Evolutionary conservation across 164 flowering plant genomes (phyloP), one percentile per base, ranked within the genome.

Genomic region (Stephania yunnanensis): DNA sequence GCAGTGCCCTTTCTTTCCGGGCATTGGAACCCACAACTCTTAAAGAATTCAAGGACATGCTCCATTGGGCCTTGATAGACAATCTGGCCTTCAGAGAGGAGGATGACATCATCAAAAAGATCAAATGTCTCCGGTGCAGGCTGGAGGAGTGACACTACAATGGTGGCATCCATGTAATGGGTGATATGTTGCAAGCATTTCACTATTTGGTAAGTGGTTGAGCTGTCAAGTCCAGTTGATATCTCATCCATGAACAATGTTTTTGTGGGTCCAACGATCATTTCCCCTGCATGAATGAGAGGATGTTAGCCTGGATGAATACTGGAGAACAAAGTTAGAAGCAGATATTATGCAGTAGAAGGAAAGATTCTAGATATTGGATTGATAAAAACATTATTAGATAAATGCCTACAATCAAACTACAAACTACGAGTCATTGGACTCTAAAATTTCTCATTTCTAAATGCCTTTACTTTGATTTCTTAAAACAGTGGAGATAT

Each of bases 221-320:
- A 94, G 80, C 94, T 92, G 80, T 94, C 97, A 5, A 94, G 87
- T 29, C 98, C 97, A 0, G 98, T 93, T 53, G 98, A 93, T 87
- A 93, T 93, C 80, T 93, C 98, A 66, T 92, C 97, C 97, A 91
- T 93, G 78, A 91, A 87, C 72, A 91, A 58, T 31, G 91, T 82
- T 58, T 88, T 91, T 15, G 97, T 84, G 6, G 97, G 97, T 11
- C 98, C 98, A 17, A 92, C 98, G 12, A 93, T 85, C 92, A 93
- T 90, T 79, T 93, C 98, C 10, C 95, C 98, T 90, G 69, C 45
- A 70, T 68, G 29, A 52, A 68, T 5, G 20, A 58, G 20, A 58
- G 17, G 7, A 10, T 6, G 50, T 46, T 6, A 6, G 1, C 50
- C 7, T 46, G 50, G 10, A 46, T 46, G 10, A 46, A 46, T 10